A percentile compares a stretch with the other conserved stretches of the same genome.
These are phyloP conservation scores for Beauveria sp. DNA, from an alignment of 2,329 filamentous ascomycete species.

Conservation along the genomic window DNA sequence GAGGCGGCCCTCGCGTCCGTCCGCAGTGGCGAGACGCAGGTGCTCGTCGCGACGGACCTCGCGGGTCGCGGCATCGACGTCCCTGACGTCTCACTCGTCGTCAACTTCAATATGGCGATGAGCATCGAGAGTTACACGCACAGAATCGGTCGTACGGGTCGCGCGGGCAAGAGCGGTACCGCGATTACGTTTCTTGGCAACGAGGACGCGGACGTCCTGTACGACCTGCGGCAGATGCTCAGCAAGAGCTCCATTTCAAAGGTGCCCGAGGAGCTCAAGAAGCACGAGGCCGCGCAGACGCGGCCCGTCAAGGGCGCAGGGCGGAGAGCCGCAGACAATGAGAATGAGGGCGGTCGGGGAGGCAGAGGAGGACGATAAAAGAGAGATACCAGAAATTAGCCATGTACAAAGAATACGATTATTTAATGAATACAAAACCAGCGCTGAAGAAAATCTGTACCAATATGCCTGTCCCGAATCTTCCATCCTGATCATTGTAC, in stretches of 20 bases:
- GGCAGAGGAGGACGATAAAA: background rate
- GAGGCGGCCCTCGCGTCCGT: conserved; percentile 85
- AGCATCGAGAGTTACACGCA: conserved; percentile 95
- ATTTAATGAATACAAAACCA: background rate
- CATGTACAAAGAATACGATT: background rate
- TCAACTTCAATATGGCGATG: conserved; percentile 98
- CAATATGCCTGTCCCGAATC: too few species aligned
- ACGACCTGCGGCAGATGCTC: conserved; percentile 93
- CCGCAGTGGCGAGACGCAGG: conserved; percentile 70
- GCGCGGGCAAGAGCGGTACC: conserved; percentile 93
- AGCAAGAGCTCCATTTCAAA: conserved; percentile 81
- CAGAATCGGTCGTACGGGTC: conserved; percentile 91
- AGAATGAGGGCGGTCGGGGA: conserved; percentile 17
- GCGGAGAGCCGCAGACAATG: conserved; percentile 23
- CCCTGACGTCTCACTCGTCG: conserved; percentile 81
- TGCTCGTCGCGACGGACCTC: conserved; percentile 91
- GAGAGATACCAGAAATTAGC: too few species aligned
- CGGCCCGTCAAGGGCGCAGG: conserved; percentile 47
- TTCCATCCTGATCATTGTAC: too few species aligned
- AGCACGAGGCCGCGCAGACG: conserved; percentile 87
- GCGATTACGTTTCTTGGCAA: conserved; percentile 91
- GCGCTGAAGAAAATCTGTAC: too few species aligned
- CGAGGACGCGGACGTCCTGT: conserved; percentile 85
- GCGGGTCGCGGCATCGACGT: conserved; percentile 98
- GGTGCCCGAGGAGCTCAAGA: conserved; percentile 82